Percentiles rank a stretch among this genome's conserved stretches.
Conservation (phyloP, 2,329 filamentous ascomycete genomes). For the Nakataea oryzae region DNA sequence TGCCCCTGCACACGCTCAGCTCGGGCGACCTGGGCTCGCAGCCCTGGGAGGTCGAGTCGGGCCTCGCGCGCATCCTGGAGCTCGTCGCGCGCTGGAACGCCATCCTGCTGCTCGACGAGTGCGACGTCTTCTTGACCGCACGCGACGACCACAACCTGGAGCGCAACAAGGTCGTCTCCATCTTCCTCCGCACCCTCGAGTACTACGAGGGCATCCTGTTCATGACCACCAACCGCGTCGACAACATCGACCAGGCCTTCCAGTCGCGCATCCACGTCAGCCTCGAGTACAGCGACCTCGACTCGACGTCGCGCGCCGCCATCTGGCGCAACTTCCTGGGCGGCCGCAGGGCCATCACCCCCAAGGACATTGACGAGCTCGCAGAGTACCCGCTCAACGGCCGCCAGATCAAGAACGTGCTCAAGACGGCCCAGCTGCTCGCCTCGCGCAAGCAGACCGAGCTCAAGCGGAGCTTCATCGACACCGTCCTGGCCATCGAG, state of each 20-base stretch:
- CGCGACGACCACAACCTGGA: slow-evolving; percentile 19
- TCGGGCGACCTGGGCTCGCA: slow-evolving; percentile 64
- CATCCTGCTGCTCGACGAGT: slow-evolving; percentile 62
- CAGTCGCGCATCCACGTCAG: slow-evolving; percentile 36
- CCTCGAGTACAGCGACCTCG: slow-evolving; percentile 33
- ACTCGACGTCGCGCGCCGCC: slow-evolving; percentile 16
- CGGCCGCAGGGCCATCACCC: slow-evolving; percentile 18
- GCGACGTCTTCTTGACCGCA: slow-evolving; percentile 27
- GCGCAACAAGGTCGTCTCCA: slow-evolving; percentile 28
- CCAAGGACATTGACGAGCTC: slow-evolving; percentile 24
- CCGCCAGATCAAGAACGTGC: slow-evolving; percentile 24
- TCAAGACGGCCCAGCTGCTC: slow-evolving; percentile 22
- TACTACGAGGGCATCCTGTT: slow-evolving; percentile 38
- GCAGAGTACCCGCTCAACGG: slow-evolving; percentile 24
- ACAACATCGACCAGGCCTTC: slow-evolving; percentile 34
- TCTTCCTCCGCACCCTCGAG: slow-evolving; percentile 31
- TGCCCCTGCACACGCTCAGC: slow-evolving; percentile 38
- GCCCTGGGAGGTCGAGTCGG: slow-evolving; percentile 51
- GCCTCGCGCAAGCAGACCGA: slow-evolving; percentile 21
- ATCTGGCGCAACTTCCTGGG: slow-evolving; percentile 30
- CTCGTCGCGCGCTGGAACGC: slow-evolving; percentile 66
- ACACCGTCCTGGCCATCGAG: slow-evolving; percentile 15
- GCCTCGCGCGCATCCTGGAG: slow-evolving; percentile 58
- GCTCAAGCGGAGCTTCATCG: slow-evolving; percentile 17
- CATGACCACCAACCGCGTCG: slow-evolving; percentile 35